phyloP scores from a whole-genome alignment of 805 yeast species.

The Candida nanaspora region DNA sequence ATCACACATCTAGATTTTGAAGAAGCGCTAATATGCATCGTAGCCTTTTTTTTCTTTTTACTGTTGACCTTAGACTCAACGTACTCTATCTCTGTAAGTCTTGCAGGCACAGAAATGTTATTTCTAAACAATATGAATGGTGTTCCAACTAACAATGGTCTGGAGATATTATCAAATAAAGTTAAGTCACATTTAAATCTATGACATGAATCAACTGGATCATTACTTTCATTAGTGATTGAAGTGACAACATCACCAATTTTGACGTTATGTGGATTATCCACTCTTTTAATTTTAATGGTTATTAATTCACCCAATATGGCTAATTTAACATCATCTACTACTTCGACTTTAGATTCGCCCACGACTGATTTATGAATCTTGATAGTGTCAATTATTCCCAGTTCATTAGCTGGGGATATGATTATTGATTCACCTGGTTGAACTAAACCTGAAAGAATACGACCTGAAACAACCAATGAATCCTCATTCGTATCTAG shows the following conservation, averaged over 20 bases:
- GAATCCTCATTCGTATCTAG: constrained; percentile 38
- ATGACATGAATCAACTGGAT: constrained; percentile 38
- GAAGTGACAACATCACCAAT: constrained; percentile 61
- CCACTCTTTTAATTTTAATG: constrained; percentile 31
- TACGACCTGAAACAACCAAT: constrained; percentile 54
- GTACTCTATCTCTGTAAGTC: constrained; percentile 41
- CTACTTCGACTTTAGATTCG: constrained; percentile 8
- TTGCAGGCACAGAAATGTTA: constrained; percentile 64
- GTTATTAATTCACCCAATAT: constrained; percentile 50
- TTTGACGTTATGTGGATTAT: constrained; percentile 37
- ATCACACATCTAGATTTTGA: constrained; percentile 54
- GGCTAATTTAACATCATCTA: constrained; percentile 27
- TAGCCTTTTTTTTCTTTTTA: constrained; percentile 41
- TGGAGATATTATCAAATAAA: constrained; percentile 50
- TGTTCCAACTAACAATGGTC: constrained; percentile 76
- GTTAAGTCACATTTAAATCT: constrained; percentile 49
- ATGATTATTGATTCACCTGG: constrained; percentile 58
- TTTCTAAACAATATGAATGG: constrained; percentile 74
- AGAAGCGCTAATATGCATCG: constrained; percentile 51
- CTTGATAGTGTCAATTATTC: constrained; percentile 32
- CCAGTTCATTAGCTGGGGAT: constrained; percentile 42
- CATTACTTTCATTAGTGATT: constrained; percentile 21
- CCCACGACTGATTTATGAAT: constrained; percentile 20
- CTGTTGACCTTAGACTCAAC: constrained; percentile 21
- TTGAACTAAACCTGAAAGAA: constrained; percentile 62